Base-by-base conservation (phyloP, 1,284 basidiomycete genomes). In the Jaminaea rosea region DNA sequence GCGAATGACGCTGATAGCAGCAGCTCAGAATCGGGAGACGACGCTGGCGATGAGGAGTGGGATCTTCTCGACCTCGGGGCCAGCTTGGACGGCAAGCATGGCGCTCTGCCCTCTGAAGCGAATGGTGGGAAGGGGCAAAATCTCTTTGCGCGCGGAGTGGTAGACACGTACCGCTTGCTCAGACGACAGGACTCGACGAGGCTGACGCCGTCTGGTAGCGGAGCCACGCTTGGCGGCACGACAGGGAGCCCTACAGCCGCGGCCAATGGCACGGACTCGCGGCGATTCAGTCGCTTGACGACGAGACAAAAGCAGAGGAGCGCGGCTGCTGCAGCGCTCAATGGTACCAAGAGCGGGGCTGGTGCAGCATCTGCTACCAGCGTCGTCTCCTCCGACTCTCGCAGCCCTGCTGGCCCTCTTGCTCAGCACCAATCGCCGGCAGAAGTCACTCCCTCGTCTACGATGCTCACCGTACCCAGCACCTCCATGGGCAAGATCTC, bases 141-240 rank as follows among this genome's bases (percentile, higher is more conserved):
- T 23, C 68, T 75, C 5, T 74, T 70, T 49, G 56, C 71, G 0
- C 62, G 69, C 8, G 73, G 73, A 8, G 63, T 75, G 21, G 68
- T 72, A 3, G 73, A 75, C 54, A 65, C 67, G 15, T 69, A 69
- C 44, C 58, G 67, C 5, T 47, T 69, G 52, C 42, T 74, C 56
- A 32, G 86, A 85, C 63, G 82, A 80, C 55, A 67, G 36, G 65
- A 67, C 37, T 60, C 65, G 4, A 44, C 51, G 15, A 55, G 62
- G 41, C 36, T 46, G 5, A 39, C 52, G 5, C 21, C 52, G 1
- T 63, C 63, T 26, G 36, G 53, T 4, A 62, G 60, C 34, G 52
- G 53, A n/a, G n/a, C n/a, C n/a, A n/a, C n/a, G n/a, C n/a, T n/a
- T n/a, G n/a, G n/a, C 2, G 56, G 58, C 23, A 59, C 60, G 8